Evolutionary conservation across 2,329 filamentous ascomycete genomes (phyloP).

Genomic region (Fusarium continuum): DNA sequence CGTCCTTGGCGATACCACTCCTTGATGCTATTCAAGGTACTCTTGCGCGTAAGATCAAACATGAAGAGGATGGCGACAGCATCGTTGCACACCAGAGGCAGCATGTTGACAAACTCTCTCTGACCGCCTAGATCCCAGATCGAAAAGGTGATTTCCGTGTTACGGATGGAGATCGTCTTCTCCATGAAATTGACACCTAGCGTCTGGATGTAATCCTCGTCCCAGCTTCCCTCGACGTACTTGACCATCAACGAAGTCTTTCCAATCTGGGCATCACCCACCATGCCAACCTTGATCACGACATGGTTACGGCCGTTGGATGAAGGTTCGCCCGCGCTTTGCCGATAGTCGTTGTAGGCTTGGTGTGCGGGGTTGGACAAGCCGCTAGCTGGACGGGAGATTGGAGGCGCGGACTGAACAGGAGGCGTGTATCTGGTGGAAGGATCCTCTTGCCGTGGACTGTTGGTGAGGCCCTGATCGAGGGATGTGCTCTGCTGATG

Average conservation of each 20-base stretch:
- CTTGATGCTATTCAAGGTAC: slow-evolving; percentile 98
- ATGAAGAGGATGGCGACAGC: slow-evolving; percentile 99
- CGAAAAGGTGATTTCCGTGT: slow-evolving; percentile 99
- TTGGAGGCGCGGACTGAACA: slow-evolving; percentile 54
- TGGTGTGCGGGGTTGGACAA: slow-evolving; percentile 57
- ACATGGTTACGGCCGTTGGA: slow-evolving; percentile 73
- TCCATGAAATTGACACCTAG: slow-evolving; percentile 99
- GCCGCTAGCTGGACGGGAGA: slow-evolving; percentile 65
- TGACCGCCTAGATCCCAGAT: slow-evolving; percentile 99
- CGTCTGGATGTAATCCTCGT: slow-evolving; percentile 99
- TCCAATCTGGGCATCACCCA: slow-evolving; percentile 97
- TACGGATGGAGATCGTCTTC: slow-evolving; percentile 98
- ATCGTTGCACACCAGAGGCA: slow-evolving; percentile 98
- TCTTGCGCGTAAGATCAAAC: slow-evolving; percentile 98
- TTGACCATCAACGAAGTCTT: slow-evolving; percentile 99
- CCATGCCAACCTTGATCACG: slow-evolving; percentile 99
- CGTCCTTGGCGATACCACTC: slow-evolving; percentile 98
- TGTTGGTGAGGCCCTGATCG: slow-evolving; percentile 57
- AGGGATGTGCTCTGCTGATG: slow-evolving; percentile 60
- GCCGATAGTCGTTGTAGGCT: slow-evolving; percentile 57
- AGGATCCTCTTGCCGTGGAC: slow-evolving; percentile 54
- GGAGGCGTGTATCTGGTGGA: slow-evolving; percentile 58
- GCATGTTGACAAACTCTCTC: slow-evolving; percentile 99
- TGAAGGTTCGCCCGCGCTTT: slow-evolving; percentile 47
- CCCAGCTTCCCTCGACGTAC: slow-evolving; percentile 99